These are phyloP conservation scores for Cystobasidium tubakii DNA, from an alignment of 768 basidiomycete species.

Conservation along the genomic window DNA sequence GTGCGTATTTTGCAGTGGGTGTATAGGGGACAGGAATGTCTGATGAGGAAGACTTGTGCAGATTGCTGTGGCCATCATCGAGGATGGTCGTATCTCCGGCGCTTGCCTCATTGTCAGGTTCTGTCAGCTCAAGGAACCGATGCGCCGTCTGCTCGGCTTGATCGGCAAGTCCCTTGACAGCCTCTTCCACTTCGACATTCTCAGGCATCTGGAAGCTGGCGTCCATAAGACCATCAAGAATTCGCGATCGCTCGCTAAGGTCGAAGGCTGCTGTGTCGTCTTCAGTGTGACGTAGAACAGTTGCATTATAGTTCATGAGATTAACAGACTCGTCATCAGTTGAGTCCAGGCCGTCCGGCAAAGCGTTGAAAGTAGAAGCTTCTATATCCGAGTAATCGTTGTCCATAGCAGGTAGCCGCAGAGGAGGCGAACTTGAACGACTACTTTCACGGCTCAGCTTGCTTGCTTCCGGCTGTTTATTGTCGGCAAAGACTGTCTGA, in stretches of 20 bases:
- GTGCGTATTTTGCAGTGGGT: not conserved
- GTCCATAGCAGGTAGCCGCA: not conserved
- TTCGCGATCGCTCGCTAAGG: not conserved
- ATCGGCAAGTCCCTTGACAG: constrained; percentile 74
- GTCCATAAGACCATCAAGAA: constrained; percentile 35
- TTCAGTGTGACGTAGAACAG: not conserved
- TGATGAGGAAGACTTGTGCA: not conserved
- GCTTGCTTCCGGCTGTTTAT: not conserved
- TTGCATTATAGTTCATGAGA: constrained; percentile 5
- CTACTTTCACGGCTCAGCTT: not conserved
- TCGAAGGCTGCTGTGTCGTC: not conserved
- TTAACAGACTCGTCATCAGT: constrained; percentile 26
- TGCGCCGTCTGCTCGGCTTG: constrained; percentile 92
- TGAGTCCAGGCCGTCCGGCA: constrained; percentile 18
- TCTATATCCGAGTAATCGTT: not conserved
- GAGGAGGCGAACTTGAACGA: not conserved
- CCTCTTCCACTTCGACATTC: constrained; percentile 68
- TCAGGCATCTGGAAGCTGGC: not conserved
- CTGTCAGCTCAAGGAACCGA: constrained; percentile 75
- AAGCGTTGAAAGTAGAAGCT: constrained; percentile 25
- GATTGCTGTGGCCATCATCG: not conserved
- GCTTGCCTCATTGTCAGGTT: constrained; percentile 51
- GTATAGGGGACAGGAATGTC: not conserved
- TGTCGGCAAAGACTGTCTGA: not conserved
- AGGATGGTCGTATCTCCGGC: not conserved